Conservation (phyloP, 75 land plant genomes). For the Ceratopteris richardii region DNA sequence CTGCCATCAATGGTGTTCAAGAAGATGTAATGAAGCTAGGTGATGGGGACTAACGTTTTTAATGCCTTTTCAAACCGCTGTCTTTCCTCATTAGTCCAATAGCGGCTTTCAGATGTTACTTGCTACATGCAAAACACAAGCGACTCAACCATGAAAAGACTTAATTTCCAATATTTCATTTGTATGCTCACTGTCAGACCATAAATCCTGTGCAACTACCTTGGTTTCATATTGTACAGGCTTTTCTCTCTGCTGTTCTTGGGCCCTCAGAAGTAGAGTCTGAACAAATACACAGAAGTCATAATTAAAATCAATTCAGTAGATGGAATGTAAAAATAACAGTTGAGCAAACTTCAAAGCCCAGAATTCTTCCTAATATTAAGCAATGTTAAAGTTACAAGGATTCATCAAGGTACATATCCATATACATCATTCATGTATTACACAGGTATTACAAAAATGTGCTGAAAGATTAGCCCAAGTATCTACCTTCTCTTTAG, state of each 20-base stretch:
- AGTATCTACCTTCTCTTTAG: conserved; percentile 26
- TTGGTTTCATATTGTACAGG: not conserved
- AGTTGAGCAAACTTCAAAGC: too few species aligned
- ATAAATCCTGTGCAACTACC: not conserved
- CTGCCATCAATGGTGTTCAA: too few species aligned
- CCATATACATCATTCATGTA: too few species aligned
- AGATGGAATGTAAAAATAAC: too few species aligned
- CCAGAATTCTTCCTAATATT: too few species aligned
- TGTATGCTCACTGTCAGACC: not conserved
- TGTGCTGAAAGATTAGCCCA: too few species aligned
- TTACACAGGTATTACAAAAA: too few species aligned
- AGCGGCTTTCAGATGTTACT: conserved; percentile 34
- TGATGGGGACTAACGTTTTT: conserved; percentile 35
- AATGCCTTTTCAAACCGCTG: conserved; percentile 41
- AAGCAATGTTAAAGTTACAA: too few species aligned
- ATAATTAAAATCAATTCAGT: too few species aligned
- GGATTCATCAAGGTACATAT: too few species aligned
- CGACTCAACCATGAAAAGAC: not conserved
- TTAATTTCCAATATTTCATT: too few species aligned
- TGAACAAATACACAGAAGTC: not conserved
- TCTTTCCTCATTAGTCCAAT: conserved; percentile 46
- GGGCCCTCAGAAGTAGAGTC: conserved; percentile 1
- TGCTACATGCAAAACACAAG: not conserved
- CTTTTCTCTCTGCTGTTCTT: conserved; percentile 8
- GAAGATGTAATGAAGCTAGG: not conserved